A percentile compares a stretch with the other conserved stretches of the same genome.
phyloP scores from a whole-genome alignment of 164 flowering plant genomes.

The Euptelea pleiosperma region DNA sequence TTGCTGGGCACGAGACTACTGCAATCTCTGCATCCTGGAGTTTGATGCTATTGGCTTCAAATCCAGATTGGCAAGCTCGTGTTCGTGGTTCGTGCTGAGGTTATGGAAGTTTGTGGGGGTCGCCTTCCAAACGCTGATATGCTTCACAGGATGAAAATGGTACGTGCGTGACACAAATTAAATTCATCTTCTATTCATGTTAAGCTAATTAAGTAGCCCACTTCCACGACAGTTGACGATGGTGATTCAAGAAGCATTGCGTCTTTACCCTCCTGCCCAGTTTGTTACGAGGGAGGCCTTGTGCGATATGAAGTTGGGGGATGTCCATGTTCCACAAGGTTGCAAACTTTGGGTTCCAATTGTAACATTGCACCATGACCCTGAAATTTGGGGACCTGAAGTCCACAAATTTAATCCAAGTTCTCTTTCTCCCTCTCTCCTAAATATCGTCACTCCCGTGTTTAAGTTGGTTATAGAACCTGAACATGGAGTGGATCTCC shows the following conservation, averaged over 20 bases:
- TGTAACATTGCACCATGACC: conserved; percentile 9
- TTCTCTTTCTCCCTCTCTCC: too few relatives aligned
- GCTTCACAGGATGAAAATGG: conserved; percentile 22
- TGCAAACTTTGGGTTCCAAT: conserved; percentile 6
- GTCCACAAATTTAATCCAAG: too few relatives aligned
- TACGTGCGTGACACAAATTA: too few relatives aligned
- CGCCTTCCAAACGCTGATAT: conserved; percentile 6
- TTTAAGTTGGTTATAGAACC: too few relatives aligned
- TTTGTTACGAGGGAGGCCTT: conserved; percentile 15
- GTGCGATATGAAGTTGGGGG: conserved; percentile 14
- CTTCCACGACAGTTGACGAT: conserved; percentile 15
- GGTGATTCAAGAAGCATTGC: too few relatives aligned
- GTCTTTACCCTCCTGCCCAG: conserved; percentile 16
- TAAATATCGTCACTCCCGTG: too few relatives aligned
- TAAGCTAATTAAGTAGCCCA: neutral
- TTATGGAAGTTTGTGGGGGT: conserved; percentile 14
- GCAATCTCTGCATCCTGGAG: conserved; percentile 24
- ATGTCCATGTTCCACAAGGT: conserved; percentile 18
- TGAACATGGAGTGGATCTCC: too few relatives aligned
- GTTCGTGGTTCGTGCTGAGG: conserved; percentile 25
- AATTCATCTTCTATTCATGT: too few relatives aligned
- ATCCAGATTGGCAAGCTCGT: conserved; percentile 32
- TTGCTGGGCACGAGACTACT: conserved; percentile 48
- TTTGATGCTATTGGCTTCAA: too few relatives aligned
- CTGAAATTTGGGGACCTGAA: conserved; percentile 14